Evolutionary conservation across 257 asterid species (phyloP).

Genomic region (Solanum rostratum): DNA sequence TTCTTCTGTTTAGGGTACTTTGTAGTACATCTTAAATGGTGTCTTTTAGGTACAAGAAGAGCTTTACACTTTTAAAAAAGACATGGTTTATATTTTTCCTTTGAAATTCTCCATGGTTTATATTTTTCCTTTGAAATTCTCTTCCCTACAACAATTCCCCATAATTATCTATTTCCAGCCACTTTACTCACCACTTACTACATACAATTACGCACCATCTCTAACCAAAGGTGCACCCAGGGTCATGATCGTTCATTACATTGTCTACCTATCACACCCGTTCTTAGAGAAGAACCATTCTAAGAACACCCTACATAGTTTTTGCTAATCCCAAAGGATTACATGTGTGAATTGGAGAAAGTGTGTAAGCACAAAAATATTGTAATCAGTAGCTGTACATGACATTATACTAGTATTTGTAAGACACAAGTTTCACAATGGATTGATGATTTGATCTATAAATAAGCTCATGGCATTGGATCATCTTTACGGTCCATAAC

Average conservation of each 20-base stretch:
- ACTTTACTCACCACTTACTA: not conserved
- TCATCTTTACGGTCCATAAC: not conserved
- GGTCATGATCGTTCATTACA: not conserved
- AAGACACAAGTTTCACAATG: not conserved
- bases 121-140: not conserved
- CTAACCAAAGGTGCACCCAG: not conserved
- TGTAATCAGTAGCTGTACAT: not conserved
- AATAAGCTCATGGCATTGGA: not conserved
- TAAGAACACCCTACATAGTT: not conserved
- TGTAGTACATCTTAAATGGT: not conserved
- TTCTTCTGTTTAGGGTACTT: not conserved
- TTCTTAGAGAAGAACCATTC: not conserved
- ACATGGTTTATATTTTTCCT: not conserved
- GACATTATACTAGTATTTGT: not conserved
- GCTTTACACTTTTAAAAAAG: not conserved
- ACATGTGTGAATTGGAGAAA: not conserved
- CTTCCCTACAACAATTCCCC: not conserved
- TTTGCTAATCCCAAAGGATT: not conserved
- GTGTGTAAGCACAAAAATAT: not conserved
- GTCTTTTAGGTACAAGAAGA: not conserved
- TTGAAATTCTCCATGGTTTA: not conserved
- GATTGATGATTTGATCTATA: not conserved
- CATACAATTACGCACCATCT: not conserved
- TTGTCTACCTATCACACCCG: not conserved
- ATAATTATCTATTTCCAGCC: not conserved